Percentiles rank a stretch among this genome's conserved stretches.
These are phyloP conservation scores for Epichloe elymi DNA, from an alignment of 2,329 filamentous ascomycete genomes.

Conservation along the genomic window DNA sequence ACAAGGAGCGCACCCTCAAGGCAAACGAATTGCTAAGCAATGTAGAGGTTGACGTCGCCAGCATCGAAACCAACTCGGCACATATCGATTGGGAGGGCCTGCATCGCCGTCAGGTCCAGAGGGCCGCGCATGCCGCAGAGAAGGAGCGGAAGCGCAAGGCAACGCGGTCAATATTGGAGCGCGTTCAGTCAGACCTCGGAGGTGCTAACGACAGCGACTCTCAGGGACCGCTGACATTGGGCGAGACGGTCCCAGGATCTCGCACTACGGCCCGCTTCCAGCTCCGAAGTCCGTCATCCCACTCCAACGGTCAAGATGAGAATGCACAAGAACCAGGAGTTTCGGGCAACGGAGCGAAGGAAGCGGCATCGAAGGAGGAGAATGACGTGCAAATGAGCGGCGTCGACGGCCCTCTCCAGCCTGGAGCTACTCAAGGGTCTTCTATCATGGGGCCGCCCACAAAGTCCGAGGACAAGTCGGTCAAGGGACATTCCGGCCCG, in stretches of 20 bases:
- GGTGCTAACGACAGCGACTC: constrained; percentile 40
- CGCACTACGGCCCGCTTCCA: constrained; percentile 40
- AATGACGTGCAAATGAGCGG: constrained; percentile 51
- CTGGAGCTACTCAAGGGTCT: constrained; percentile 28
- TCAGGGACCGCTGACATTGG: constrained; percentile 45
- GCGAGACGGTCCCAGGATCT: constrained; percentile 47
- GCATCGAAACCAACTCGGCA: constrained; percentile 54
- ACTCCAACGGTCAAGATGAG: constrained; percentile 45
- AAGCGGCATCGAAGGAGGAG: constrained; percentile 15
- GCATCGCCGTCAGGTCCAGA: constrained; percentile 57
- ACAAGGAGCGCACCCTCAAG: constrained; percentile 69
- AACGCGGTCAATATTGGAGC: constrained; percentile 40
- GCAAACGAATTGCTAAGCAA: constrained; percentile 87
- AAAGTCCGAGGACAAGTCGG: constrained; percentile 22
- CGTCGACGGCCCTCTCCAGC: constrained; percentile 33
- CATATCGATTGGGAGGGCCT: constrained; percentile 71
- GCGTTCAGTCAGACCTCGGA: constrained; percentile 36
- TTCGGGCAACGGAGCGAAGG: constrained; percentile 37
- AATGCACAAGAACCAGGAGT: constrained; percentile 14
- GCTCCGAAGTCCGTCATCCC: constrained; percentile 44
- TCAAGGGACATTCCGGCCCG: constrained; percentile 29
- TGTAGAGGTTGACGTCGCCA: constrained; percentile 82
- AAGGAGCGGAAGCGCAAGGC: constrained; percentile 50
- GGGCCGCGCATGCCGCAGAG: constrained; percentile 46
- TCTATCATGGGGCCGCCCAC: constrained; percentile 37